Conservation (phyloP, 768 basidiomycete species). For the Suillus discolor region DNA sequence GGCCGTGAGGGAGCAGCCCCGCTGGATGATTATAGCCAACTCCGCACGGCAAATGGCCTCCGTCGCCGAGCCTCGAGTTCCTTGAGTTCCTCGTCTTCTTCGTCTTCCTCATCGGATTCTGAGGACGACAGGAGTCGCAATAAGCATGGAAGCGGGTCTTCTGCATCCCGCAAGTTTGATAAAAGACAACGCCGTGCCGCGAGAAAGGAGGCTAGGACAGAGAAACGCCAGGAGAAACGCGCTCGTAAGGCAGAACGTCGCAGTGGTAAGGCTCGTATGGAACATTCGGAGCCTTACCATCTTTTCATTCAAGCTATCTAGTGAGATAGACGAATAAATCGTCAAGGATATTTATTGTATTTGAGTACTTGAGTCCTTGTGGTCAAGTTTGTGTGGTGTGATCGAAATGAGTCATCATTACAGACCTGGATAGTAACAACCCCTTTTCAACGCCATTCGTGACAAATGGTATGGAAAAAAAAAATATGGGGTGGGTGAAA, state of each 20-base stretch:
- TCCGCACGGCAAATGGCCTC: constrained; percentile 19
- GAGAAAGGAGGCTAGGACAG: constrained; percentile 14
- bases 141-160: background rate
- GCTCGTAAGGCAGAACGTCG: constrained; percentile 17
- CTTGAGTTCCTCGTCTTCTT: background rate
- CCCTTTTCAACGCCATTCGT: background rate
- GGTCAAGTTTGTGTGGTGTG: background rate
- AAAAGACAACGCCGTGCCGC: constrained; percentile 12
- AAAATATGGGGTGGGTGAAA: background rate
- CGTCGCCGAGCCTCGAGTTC: constrained; percentile 15
- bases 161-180: constrained; percentile 8
- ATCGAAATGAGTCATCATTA: background rate
- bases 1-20: constrained; percentile 27
- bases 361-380: background rate
- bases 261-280: constrained; percentile 19
- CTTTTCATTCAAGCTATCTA: constrained; percentile 18
- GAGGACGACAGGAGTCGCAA: constrained; percentile 10
- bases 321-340: background rate
- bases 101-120: constrained; percentile 9
- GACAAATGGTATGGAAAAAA: background rate
- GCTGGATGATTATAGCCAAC: constrained; percentile 20
- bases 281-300: constrained; percentile 23
- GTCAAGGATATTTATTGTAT: background rate
- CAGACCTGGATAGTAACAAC: background rate
- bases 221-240: constrained; percentile 19